Base-by-base conservation (phyloP, 495 filamentous ascomycete genomes). In the Bacidia rubella region DNA sequence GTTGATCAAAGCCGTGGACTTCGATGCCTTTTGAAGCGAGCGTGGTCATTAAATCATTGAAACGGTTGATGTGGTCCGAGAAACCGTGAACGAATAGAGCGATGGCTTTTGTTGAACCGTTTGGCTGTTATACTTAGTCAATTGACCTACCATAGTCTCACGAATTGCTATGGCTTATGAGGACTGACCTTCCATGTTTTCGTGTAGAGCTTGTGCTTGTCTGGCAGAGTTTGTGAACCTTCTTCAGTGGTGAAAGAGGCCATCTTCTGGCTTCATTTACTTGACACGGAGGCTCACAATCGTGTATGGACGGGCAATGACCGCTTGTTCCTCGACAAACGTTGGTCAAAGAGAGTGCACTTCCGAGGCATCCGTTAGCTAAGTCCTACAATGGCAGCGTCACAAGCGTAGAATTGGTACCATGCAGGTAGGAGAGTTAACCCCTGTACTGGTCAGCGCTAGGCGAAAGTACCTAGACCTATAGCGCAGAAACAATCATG, bases 131-230 rank as follows among this genome's bases (percentile, higher is more conserved):
- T 5, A 7, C 15, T 5, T 15, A 15, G 29, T 35, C 29, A 35
- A 35, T 15, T 7, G 29, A 15, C 5, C 29, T 7, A 7, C 15
- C 29, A 35, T 7, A 35, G n/a, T n/a, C n/a, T n/a, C n/a, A n/a
- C n/a, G n/a, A n/a, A n/a, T n/a, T n/a, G n/a, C n/a, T n/a, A n/a
- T n/a, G n/a, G n/a, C n/a, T n/a, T n/a, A n/a, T n/a, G n/a, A n/a
- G n/a, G n/a, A n/a, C n/a, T n/a, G n/a, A 92, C 87, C 70, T 77
- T 81, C 87, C 87, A 95, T 35, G 83, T 85, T 65, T 93, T 94
- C 47, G 84, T 86, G 70, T 86, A 90, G 41, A 93, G 70, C 58
- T 70, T 73, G 11, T 66, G 64, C 43, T 76, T 80, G 52, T 81
- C 83, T 9, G 62, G 60, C 4, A 68, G 59, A 11, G 47, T 54